Evolutionary conservation across 1,139 yeast genomes (phyloP).

Genomic region (Debaryomyces psychrophilus): DNA sequence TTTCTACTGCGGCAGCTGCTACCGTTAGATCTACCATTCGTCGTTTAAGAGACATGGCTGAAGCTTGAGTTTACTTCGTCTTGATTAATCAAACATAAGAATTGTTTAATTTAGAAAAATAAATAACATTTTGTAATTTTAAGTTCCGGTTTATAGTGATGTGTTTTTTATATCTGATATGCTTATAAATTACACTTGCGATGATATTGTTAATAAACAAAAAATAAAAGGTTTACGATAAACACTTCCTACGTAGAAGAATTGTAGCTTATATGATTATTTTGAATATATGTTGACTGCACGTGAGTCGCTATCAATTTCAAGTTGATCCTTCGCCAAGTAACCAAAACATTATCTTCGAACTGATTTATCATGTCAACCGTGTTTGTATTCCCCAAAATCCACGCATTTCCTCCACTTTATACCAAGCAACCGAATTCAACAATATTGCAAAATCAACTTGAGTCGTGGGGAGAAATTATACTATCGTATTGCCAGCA

Average conservation of each 20-base stretch:
- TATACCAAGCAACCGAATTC: constrained; percentile 88
- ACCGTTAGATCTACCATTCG: constrained; percentile 99
- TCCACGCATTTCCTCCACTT: constrained; percentile 88
- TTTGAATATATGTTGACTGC: background rate
- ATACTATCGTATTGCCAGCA: constrained; percentile 60
- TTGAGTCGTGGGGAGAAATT: constrained; percentile 49
- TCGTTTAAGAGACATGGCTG: constrained; percentile 99
- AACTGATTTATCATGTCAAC: constrained; percentile 5
- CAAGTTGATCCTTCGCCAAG: background rate
- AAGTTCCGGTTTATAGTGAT: constrained; percentile 11
- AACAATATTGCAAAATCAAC: constrained; percentile 75
- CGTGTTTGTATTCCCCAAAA: constrained; percentile 58
- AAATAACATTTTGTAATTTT: constrained; percentile 11
- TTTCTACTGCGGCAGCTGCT: constrained; percentile 99
- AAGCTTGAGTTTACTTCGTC: constrained; percentile 64
- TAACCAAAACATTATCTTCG: background rate
- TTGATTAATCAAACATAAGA: constrained; percentile 2
- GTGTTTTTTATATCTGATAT: constrained; percentile 10
- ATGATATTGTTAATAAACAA: constrained; percentile 13
- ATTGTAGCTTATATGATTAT: background rate
- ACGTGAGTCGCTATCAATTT: background rate
- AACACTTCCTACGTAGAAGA: background rate
- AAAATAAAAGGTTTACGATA: constrained; percentile 10
- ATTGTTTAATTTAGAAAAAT: constrained; percentile 6
- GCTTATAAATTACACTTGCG: constrained; percentile 10